Evolutionary conservation across 768 basidiomycete genomes (phyloP), one percentile per base, ranked within the genome.

Genomic region (Suillus discolor): DNA sequence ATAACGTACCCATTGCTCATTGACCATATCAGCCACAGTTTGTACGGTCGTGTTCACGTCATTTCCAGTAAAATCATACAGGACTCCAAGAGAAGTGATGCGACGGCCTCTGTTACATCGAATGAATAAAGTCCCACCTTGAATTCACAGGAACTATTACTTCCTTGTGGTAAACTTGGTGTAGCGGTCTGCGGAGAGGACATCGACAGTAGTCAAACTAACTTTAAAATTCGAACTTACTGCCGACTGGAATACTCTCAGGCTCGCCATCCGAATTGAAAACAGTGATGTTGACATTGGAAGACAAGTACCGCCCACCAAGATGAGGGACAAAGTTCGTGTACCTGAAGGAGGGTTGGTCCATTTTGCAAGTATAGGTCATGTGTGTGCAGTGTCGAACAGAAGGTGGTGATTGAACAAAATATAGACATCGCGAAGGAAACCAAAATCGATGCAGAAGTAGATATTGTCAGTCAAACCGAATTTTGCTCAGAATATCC

Each of bases 241-340:
- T 78, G 25, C 86, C 85, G 47, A 85, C 74, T 0, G 84, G 83
- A 1, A 83, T 77, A 57, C 75, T 82, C 66, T 77, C 73, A 1
- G 65, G 66, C 31, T 77, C 66, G 18, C 79, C 81, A 16, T 75
- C 63, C 47, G 78, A 70, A 70, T 85, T 82, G 18, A 81, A 67
- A 12, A 91, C 72, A 2, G 93, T 94, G 73, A 97, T 92, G 78
- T 96, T 92, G 63, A 87, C 91, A 71, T 97, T 97, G 2, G 89
- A 92, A 1, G 93, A 88, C 57, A 97, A 78, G 75, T 94, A 96
- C 54, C 88, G 83, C 7, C 91, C 93, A 9, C 85, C 81, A 75
- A 88, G 83, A 55, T 85, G 78, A 3, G 87, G 89, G 4, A 79
- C 87, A 70, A 94, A 91, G 73, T 90, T 90, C 62, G 81, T 77